Base-by-base conservation (phyloP, 257 asterid species). In the Capsicum chinense region DNA sequence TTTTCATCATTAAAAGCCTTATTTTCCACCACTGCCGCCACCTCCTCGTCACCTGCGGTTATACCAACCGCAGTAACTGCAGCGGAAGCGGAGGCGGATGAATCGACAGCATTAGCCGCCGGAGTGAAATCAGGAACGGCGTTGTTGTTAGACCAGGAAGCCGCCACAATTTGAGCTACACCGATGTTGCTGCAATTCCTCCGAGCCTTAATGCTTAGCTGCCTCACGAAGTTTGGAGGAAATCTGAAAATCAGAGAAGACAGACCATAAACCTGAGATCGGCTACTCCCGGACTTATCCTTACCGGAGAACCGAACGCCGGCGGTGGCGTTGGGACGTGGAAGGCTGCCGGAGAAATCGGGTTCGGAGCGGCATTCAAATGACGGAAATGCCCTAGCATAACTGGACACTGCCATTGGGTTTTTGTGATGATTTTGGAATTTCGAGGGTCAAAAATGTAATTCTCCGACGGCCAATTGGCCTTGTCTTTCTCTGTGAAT, bases 141-240 rank as follows among this genome's bases (percentile, higher is more conserved):
- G 54, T 83, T 90, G 86, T 93, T 89, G 90, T 94, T 92, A 1
- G 99, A 91, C 99, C 99, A 97, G 67, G 98, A 93, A 83, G 99
- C 99, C 87, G 98, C 98, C 42, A 93, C 99, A 44, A 97, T 88
- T 87, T 97, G 99, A 13, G 99, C 99, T 21, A 97, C 98, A 35
- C 99, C 98, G 74, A 97, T 97, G 84, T 95, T 97, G 93, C 98
- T 91, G 83, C 99, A 97, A 88, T 97, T 97, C 87, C 98, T 87
- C 85, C 98, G 86, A 47, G 99, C 98, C 94, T 97, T 97, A 81
- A 80, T 92, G 91, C 98, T 95, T 82, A 97, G 93, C 97, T 97
- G 99, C 86, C 98, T 89, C 81, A 95, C 99, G 86, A 97, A 93
- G 85, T 95, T 97, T 11, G 99, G 99, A 14, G 98, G 99, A 85